Base-by-base conservation (phyloP, 1,139 yeast species). In the Taphrina betulina region DNA sequence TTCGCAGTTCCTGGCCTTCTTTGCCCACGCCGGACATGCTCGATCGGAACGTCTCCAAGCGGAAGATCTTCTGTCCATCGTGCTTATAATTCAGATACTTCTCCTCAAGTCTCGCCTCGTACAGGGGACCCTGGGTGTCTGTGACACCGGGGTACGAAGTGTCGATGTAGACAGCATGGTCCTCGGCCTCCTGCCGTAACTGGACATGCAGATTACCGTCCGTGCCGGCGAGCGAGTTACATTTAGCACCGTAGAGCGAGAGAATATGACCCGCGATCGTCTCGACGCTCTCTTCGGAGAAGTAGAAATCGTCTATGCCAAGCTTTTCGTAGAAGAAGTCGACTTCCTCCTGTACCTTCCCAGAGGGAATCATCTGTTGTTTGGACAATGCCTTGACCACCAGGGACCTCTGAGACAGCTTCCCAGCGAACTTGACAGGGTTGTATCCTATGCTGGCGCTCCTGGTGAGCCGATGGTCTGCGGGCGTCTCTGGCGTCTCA, bases 141-240 rank as follows among this genome's bases (percentile, higher is more conserved):
- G 34, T 65, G 1, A 48, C 28, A 14, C 53, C 78, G 26, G 75
- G 76, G 51, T 71, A 70, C 26, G 80, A 73, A 28, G 94, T 81
- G 68, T 88, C 95, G 69, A 92, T 88, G 71, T 85, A 92, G 24
- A 89, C 95, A 0, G 96, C 96, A 67, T 89, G 95, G 68, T 85
- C 92, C 16, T 81, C 85, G 51, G 80, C 79, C 69, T 86, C 94
- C 60, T 87, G 76, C 68, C 79, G 81, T 69, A 86, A 83, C 60
- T 83, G 86, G 64, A 87, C 82, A 63, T 81, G 78, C 14, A 88
- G 81, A 60, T 71, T 69, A 61, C 73, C 75, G 63, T 72, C 80
- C 60, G 72, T 78, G 14, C 41, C 36, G 7, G 20, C 34, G 62
- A 77, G 73, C 12, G 89, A 83, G 64, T 92, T 94, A 58, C 92